phyloP scores from a whole-genome alignment of 1,284 basidiomycete species.

The Ganoderma lingzhi region DNA sequence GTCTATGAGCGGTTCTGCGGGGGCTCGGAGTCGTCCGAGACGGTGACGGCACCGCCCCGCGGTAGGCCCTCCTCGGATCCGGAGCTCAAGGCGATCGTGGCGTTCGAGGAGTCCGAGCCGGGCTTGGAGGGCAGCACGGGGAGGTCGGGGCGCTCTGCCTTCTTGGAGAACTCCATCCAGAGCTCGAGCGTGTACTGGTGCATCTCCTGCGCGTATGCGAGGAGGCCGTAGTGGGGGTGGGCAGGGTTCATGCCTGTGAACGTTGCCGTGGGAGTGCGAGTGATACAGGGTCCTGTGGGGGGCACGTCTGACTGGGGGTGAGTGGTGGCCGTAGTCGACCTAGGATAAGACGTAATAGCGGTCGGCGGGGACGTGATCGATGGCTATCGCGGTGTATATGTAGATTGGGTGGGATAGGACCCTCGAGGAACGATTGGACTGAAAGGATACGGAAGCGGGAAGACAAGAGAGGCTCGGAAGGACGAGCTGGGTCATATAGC shows the following conservation, averaged over 20 bases:
- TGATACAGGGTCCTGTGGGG: background rate
- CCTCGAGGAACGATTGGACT: background rate
- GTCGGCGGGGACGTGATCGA: background rate
- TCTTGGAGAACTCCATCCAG: slow-evolving; percentile 36
- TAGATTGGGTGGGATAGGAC: background rate
- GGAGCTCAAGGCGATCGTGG: background rate
- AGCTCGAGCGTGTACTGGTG: slow-evolving; percentile 42
- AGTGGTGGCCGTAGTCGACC: background rate
- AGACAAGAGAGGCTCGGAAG: background rate
- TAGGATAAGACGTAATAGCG: background rate
- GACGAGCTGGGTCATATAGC: slow-evolving; percentile 1
- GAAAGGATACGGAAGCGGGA: background rate
- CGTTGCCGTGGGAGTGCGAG: background rate
- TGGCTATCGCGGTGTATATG: background rate
- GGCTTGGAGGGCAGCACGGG: background rate
- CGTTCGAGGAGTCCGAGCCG: background rate
- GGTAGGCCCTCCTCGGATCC: background rate
- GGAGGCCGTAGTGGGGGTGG: slow-evolving; percentile 46
- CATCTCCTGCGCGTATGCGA: slow-evolving; percentile 43
- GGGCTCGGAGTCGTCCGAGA: slow-evolving; percentile 18
- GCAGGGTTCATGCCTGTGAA: slow-evolving; percentile 4
- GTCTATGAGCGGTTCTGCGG: slow-evolving; percentile 14
- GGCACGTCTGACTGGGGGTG: background rate
- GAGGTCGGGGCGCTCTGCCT: slow-evolving; percentile 20
- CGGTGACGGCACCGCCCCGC: background rate